Evolutionary conservation across 1,139 yeast species (phyloP).

Genomic region (Geotrichum bryndzae): DNA sequence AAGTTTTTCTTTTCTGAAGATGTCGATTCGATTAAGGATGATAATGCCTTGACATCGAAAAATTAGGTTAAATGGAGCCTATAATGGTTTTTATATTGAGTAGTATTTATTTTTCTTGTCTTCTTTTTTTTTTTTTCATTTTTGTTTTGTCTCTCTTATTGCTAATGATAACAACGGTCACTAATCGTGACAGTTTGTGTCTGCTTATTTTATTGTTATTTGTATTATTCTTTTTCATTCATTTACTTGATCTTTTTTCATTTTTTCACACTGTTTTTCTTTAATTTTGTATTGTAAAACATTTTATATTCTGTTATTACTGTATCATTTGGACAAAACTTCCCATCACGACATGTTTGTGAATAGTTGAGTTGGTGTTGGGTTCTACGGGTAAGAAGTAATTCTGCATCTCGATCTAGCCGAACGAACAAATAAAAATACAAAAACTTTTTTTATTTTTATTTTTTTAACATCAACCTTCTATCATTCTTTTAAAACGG

Average conservation of each 20-base stretch:
- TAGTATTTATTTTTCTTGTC: background rate
- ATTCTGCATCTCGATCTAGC: background rate
- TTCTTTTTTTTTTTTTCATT: background rate
- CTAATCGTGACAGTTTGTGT: background rate
- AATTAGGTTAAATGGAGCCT: background rate
- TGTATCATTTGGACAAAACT: no score
- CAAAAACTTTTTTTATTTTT: no score
- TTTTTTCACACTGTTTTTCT: background rate
- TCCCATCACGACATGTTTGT: no score
- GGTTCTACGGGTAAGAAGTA: no score
- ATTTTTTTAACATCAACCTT: no score
- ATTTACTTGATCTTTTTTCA: background rate
- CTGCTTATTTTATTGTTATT: background rate
- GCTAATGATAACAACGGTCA: background rate
- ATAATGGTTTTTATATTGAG: background rate
- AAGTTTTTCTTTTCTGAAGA: constrained; percentile 7
- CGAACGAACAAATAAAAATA: background rate
- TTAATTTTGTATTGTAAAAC: background rate
- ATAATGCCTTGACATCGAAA: background rate
- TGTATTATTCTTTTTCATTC: background rate
- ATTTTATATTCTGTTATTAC: no score
- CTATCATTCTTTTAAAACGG: background rate
- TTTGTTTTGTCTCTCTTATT: background rate
- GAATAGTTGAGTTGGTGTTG: no score
- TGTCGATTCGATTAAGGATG: background rate